Base-by-base conservation (phyloP, 2,329 filamentous ascomycete species). In the Lasiodiplodia sp. region DNA sequence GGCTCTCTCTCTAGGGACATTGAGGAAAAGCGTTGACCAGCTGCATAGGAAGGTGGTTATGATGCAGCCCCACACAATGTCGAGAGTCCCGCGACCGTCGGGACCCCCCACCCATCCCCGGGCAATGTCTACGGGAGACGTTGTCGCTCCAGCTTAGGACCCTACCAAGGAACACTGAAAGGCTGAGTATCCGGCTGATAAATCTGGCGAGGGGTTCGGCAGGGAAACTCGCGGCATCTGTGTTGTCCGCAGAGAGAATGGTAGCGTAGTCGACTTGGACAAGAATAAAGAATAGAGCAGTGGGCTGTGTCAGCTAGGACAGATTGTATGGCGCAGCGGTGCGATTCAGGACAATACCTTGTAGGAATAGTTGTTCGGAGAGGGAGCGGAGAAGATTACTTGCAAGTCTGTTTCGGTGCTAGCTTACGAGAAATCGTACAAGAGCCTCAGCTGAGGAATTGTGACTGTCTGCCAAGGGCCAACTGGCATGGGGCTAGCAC, bases 21-120 rank as follows among this genome's bases (percentile, higher is more conserved):
- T 78, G 47, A 81, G 75, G 58, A 73, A 73, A 2, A 77, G 63
- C 34, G 75, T 74, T 25, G 73, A 74, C 75, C 77, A 81, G 16
- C 77, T 79, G 68, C 77, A 79, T 34, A 81, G 69, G 47, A 77
- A 76, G 16, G 76, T 78, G 1, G 78, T 80, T 25, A 71, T 69
- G 25, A 79, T 67, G 68, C 75, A 77, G 16, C 70, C 76, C 51
- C 73, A 71, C 40, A 79, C 71, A 16, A 81, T 73, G 63, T 71
- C 74, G 21, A 78, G 70, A 6, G 78, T 77, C 6, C 79, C 78
- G 62, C 79, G 74, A 28, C 73, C 73, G 40, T 71, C 47, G 1
- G 77, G 75, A 62, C 77, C 75, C 10, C 68, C 68, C 10, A 72
- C 72, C 77, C 77, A 79, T 60, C 76, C 76, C 70, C 18, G 55